Evolutionary conservation across 192 early-diverging fungal species (phyloP), one percentile per base, ranked within the genome.

Genomic region (Chytriomyces hyalinus): DNA sequence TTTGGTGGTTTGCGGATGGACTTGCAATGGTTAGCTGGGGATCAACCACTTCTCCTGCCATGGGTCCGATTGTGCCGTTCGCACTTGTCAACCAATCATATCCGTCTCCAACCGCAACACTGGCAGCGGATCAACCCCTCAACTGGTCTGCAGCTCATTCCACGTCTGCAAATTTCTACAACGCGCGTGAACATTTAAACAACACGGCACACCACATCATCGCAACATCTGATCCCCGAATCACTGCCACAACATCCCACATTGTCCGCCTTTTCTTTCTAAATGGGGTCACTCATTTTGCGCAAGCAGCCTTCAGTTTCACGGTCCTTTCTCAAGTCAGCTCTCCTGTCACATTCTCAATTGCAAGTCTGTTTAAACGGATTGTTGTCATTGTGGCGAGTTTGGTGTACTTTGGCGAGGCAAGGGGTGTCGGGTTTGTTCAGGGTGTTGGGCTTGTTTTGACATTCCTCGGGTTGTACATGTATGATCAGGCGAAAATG

Each of bases 311-410:
- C 60, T 87, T 96, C 67, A 93, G 94, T 4, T 94, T 97, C 82
- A 90, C 87, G 24, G 86, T 95, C 15, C 83, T 96, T 24, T 84
- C 89, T 2, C 78, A 91, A 53, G 93, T 94, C 5, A 91, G 90
- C 1, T 60, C 20, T 26, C 93, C 94, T 2, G 93, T 97, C 46
- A 95, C 94, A 0, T 97, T 95, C 81, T 92, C 91, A 15, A 93
- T 97, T 62, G 90, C 92, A 6, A 92, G 91, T 4, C 86, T 97
- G 68, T 82, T 94, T 67, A 97, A 97, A 82, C 89, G 95, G n/a
- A 94, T 97, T 62, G 89, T 94, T 78, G 94, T 97, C 36, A 96
- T 97, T 82, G 87, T 91, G 26, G 90, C 92, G 43, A 86, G 87
- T 62, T 94, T 97, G 60, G 65, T 94, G 10, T 97, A 92, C 84